These are phyloP conservation scores for Pythium rishiriense DNA, from an alignment of 352 stramenopile species.

Conservation along the genomic window DNA sequence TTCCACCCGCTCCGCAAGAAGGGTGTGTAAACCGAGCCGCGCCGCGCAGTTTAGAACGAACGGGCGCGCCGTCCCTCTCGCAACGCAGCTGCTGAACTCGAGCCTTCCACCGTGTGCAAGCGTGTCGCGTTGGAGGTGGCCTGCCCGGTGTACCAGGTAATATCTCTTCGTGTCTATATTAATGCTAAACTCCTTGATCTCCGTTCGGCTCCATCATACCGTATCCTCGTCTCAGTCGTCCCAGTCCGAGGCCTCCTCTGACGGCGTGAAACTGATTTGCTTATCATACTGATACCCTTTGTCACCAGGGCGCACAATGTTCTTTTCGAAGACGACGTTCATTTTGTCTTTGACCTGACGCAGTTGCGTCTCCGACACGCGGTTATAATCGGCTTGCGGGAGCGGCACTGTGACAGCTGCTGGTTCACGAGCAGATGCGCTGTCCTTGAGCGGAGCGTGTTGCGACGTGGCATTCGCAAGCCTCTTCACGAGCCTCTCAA, in stretches of 20 bases:
- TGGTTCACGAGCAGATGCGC: neutral
- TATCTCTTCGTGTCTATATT: slow-evolving; percentile 28
- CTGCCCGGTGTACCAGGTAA: slow-evolving; percentile 24
- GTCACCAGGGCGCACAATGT: slow-evolving; percentile 58
- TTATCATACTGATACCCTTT: slow-evolving; percentile 71
- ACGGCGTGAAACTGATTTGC: slow-evolving; percentile 47
- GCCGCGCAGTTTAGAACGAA: neutral
- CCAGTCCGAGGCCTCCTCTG: slow-evolving; percentile 58
- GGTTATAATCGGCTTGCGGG: slow-evolving; percentile 77
- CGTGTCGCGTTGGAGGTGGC: neutral
- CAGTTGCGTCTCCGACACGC: slow-evolving; percentile 71
- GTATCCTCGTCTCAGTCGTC: slow-evolving; percentile 43
- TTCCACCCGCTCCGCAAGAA: slow-evolving; percentile 89
- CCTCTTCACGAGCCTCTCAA: slow-evolving; percentile 49
- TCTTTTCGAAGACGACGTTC: slow-evolving; percentile 67
- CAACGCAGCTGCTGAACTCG: no score
- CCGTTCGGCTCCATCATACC: neutral
- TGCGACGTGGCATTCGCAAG: slow-evolving; percentile 23
- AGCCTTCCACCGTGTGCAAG: neutral
- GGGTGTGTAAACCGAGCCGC: slow-evolving; percentile 56
- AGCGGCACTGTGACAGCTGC: slow-evolving; percentile 20
- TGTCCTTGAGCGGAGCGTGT: neutral
- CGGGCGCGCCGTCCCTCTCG: no score
- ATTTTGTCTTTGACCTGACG: slow-evolving; percentile 71
- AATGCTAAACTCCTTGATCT: slow-evolving; percentile 19